Conservation (phyloP, 495 filamentous ascomycete species). For the Hypoxylon lienhwacheense region DNA sequence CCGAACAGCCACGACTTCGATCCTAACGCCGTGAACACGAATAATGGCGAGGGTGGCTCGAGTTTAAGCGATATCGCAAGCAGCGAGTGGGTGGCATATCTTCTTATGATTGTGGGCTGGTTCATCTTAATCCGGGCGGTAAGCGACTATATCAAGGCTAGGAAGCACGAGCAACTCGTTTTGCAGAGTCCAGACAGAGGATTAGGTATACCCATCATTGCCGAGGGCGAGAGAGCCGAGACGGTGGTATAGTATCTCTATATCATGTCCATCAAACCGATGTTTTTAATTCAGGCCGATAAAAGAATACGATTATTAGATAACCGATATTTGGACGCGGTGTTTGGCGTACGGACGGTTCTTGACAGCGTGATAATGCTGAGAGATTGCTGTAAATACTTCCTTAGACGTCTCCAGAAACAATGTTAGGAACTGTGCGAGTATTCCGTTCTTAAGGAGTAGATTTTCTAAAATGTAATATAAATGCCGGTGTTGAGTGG, state of each 20-base stretch:
- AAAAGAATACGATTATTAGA: conserved; percentile 20
- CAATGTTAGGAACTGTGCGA: too few relatives aligned
- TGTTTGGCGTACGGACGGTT: conserved; percentile 4
- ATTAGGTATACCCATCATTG: conserved; percentile 81
- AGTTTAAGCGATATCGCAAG: conserved; percentile 58
- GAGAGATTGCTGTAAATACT: too few relatives aligned
- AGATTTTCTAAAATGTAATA: too few relatives aligned
- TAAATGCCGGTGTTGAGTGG: too few relatives aligned
- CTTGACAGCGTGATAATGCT: conserved; percentile 8
- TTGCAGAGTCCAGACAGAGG: conserved; percentile 93
- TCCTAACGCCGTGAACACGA: conserved; percentile 60
- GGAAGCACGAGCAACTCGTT: conserved; percentile 89
- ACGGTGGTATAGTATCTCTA: conserved; percentile 66
- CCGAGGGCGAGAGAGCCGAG: conserved; percentile 81
- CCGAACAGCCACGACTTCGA: conserved; percentile 91
- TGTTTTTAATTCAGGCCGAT: conserved; percentile 14
- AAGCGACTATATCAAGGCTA: conserved; percentile 81
- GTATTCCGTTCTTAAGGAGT: too few relatives aligned
- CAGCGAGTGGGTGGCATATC: conserved; percentile 88
- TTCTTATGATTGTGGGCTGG: conserved; percentile 97
- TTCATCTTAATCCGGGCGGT: conserved; percentile 91
- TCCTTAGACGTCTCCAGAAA: neutral
- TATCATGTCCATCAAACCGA: conserved; percentile 3
- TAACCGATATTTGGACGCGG: conserved; percentile 4
- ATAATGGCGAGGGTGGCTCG: conserved; percentile 41